These are phyloP conservation scores for Talaromyces thailandensis DNA, from an alignment of 495 filamentous ascomycete species.

Conservation along the genomic window DNA sequence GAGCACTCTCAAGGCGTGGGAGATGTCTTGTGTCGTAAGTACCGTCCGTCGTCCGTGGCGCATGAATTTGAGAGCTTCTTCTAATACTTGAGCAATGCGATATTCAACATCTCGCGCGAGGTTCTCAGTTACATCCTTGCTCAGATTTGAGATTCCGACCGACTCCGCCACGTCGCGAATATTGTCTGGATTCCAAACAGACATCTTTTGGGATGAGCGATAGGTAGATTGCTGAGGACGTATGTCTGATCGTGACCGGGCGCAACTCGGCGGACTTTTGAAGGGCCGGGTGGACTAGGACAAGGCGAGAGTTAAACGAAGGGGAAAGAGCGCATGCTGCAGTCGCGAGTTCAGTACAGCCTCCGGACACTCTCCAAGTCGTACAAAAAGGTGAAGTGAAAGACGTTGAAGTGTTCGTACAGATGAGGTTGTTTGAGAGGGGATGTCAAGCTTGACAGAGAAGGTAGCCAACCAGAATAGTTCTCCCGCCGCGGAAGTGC, in stretches of 20 bases:
- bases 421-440: neutral
- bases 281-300: neutral
- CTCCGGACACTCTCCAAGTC: neutral
- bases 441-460: neutral
- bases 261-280: neutral
- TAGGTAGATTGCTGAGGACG: conserved; percentile 3
- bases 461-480: neutral
- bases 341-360: neutral
- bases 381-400: neutral
- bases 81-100: conserved; percentile 80
- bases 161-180: conserved; percentile 93
- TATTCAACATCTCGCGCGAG: conserved; percentile 93
- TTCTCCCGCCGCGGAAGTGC: neutral
- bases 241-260: neutral
- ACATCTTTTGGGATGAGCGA: conserved; percentile 23
- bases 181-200: conserved; percentile 92
- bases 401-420: neutral
- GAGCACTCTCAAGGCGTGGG: conserved; percentile 70
- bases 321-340: neutral
- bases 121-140: conserved; percentile 72
- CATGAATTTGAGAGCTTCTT: conserved; percentile 94
- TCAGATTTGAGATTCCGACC: conserved; percentile 70
- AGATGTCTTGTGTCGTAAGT: conserved; percentile 76
- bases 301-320: neutral
- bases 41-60: conserved; percentile 74